Evolutionary conservation across 257 asterid genomes (phyloP).

Genomic region (Nicotiana benthamiana): DNA sequence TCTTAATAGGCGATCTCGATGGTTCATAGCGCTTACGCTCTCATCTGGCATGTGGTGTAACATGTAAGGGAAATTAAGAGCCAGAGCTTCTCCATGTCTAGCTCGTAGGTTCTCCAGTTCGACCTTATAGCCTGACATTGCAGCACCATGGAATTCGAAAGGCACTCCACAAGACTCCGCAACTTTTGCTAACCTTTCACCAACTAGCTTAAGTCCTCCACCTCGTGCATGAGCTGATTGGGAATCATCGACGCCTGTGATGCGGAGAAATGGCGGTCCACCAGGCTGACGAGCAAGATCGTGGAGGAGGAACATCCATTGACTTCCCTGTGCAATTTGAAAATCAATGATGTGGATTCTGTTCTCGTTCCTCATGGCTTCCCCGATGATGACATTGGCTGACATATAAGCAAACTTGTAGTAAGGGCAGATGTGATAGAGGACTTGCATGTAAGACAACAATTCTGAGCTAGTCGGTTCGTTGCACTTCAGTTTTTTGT

Average conservation of each 20-base stretch:
- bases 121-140: constrained; percentile 62
- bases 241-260: constrained; percentile 57
- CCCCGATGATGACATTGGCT: constrained; percentile 61
- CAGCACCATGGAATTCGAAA: constrained; percentile 71
- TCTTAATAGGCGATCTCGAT: constrained; percentile 68
- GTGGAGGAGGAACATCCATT: constrained; percentile 60
- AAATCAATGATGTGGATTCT: constrained; percentile 80
- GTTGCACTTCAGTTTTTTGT: constrained; percentile 76
- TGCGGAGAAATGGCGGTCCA: constrained; percentile 40
- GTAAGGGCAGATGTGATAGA: constrained; percentile 76
- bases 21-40: constrained; percentile 75
- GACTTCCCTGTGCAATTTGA: constrained; percentile 94
- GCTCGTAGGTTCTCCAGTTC: constrained; percentile 40
- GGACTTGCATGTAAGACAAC: constrained; percentile 74
- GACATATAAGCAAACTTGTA: constrained; percentile 83
- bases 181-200: constrained; percentile 44
- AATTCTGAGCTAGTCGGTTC: constrained; percentile 80
- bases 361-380: constrained; percentile 65
- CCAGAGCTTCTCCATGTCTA: constrained; percentile 64
- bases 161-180: constrained; percentile 69
- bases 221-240: constrained; percentile 77
- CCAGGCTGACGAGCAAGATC: constrained; percentile 39
- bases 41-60: constrained; percentile 98
- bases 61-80: constrained; percentile 75
- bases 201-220: constrained; percentile 77